Percentiles rank a stretch among this genome's conserved stretches.
Conservation (phyloP, 257 asterid genomes). For the Misopates orontium region DNA sequence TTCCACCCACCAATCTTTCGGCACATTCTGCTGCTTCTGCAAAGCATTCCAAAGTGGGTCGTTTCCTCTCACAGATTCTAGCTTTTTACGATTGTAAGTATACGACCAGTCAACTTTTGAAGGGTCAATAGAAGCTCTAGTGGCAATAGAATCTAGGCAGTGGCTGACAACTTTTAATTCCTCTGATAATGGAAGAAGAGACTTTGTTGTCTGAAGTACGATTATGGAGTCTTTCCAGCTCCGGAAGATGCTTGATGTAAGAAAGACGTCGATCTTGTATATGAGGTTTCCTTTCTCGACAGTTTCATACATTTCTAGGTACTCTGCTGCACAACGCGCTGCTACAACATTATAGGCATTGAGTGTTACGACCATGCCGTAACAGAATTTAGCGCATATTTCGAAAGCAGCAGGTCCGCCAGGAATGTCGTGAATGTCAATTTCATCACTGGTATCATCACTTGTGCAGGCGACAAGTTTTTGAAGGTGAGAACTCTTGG, state of each 20-base stretch:
- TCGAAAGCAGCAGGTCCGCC: slow-evolving; percentile 89
- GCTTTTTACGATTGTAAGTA: slow-evolving; percentile 65
- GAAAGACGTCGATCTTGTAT: slow-evolving; percentile 80
- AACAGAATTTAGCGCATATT: slow-evolving; percentile 82
- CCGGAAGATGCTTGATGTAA: slow-evolving; percentile 73
- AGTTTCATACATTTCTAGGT: slow-evolving; percentile 76
- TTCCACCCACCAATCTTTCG: slow-evolving; percentile 93
- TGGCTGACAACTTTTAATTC: slow-evolving; percentile 66
- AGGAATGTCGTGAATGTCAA: slow-evolving; percentile 61
- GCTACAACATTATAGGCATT: slow-evolving; percentile 80
- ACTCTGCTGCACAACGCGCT: slow-evolving; percentile 88
- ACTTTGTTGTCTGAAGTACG: slow-evolving; percentile 76
- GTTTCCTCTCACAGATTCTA: slow-evolving; percentile 49
- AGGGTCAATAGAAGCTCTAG: slow-evolving; percentile 60
- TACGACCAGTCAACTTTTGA: slow-evolving; percentile 75
- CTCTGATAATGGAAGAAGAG: slow-evolving; percentile 69
- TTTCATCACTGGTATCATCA: slow-evolving; percentile 47
- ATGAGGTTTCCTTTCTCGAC: slow-evolving; percentile 79
- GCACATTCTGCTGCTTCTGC: slow-evolving; percentile 60
- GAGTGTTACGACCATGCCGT: slow-evolving; percentile 80
- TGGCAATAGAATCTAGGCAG: slow-evolving; percentile 66
- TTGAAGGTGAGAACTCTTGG: slow-evolving; percentile 68
- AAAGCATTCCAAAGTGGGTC: slow-evolving; percentile 58
- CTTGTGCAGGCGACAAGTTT: slow-evolving; percentile 45
- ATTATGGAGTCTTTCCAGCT: slow-evolving; percentile 94